Evolutionary conservation across 2,329 filamentous ascomycete species (phyloP).

Genomic region (Cryphonectria naterciae): DNA sequence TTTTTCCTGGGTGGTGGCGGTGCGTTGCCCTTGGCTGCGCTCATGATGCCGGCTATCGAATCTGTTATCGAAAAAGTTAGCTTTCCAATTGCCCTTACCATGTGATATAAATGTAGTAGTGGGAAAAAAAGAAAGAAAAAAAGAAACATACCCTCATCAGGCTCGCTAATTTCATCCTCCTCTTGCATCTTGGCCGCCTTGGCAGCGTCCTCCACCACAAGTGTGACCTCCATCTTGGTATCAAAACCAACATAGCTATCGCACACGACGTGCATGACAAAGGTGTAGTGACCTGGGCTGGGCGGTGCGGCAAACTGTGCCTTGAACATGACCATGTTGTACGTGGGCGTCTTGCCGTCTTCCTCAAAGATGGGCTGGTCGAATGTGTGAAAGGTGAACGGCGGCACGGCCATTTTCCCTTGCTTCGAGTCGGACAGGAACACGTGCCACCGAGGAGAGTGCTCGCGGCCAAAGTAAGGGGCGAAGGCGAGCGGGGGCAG

Average conservation of each 20-base stretch:
- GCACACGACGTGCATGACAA: conserved; percentile 90
- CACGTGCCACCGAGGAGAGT: conserved; percentile 89
- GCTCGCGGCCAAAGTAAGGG: conserved; percentile 86
- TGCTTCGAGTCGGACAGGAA: conserved; percentile 95
- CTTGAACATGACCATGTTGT: conserved; percentile 93
- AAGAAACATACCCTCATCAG: conserved; percentile 82
- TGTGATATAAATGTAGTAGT: neutral
- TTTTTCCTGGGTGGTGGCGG: conserved; percentile 58
- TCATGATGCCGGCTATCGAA: conserved; percentile 89
- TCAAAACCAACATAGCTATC: conserved; percentile 97
- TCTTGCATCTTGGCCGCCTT: conserved; percentile 80
- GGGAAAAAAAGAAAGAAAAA: neutral
- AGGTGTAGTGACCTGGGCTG: conserved; percentile 89
- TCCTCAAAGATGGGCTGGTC: conserved; percentile 85
- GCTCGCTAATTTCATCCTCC: conserved; percentile 96
- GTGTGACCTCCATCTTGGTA: conserved; percentile 84
- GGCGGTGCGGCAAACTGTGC: conserved; percentile 96
- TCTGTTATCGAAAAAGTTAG: conserved; percentile 55
- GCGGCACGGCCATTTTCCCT: conserved; percentile 93
- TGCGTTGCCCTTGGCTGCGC: conserved; percentile 75
- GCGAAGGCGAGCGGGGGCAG: conserved; percentile 87
- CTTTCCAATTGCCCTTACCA: conserved; percentile 29
- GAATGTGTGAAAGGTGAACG: conserved; percentile 92
- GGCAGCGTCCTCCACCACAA: conserved; percentile 85
- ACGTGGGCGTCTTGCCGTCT: conserved; percentile 79